Base-by-base conservation (phyloP, 148 eudicot genomes). In the Dianthus caryophyllus region DNA sequence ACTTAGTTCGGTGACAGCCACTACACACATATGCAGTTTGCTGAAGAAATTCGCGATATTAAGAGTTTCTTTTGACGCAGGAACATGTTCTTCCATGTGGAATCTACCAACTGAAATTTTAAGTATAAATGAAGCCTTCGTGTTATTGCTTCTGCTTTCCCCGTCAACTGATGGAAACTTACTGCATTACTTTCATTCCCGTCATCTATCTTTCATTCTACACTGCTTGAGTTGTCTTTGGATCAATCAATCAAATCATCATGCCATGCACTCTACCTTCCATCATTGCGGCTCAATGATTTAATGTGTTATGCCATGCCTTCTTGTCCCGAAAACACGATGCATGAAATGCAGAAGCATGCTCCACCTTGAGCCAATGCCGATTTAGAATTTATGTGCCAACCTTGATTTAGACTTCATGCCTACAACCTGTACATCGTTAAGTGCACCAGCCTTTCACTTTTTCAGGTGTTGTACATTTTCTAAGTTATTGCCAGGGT, bases 41-140 rank as follows among this genome's bases (percentile, higher is more conserved):
- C 63, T 70, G 67, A 73, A 75, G 79, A 65, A 79, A 78, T 76
- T 46, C 76, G 83, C 79, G 78, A 64, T 82, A 71, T 86, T 85
- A 86, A 93, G 87, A 81, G 75, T 84, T 87, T 86, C 77, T 83
- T 90, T 93, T 93, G 82, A 80, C 88, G 96, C 98, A 93, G 95
- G 98, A 87, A 80, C 80, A 51, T 82, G 95, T 84, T 84, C 89
- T 89, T 87, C 85, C 87, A 76, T 85, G 81, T 82, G 86, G 85
- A 82, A 79, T 81, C 74, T 71, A 80, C 84, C 84, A 79, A 76
- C 86, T 82, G 62, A 79, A 76, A 73, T 74, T 69, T 82, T 77
- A 85, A 83, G 73, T 83, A 82, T 88, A 76, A n/a, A 74, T 70
- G 84, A 81, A 82, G 78, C 75, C 74, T 71, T 76, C 65, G 82